phyloP scores from a whole-genome alignment of 164 flowering plant species.

The Pachysandra terminalis region DNA sequence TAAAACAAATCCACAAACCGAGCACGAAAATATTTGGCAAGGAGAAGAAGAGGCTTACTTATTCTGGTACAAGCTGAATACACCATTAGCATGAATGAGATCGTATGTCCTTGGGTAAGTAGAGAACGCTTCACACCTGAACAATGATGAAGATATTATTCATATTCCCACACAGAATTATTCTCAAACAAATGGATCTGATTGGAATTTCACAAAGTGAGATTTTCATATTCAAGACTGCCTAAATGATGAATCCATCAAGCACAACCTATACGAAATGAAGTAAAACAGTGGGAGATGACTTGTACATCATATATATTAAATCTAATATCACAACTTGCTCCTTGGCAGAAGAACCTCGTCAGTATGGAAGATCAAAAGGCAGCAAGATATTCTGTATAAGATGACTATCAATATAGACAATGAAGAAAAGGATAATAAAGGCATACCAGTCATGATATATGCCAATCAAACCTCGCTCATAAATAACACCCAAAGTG shows the following conservation, averaged over 20 bases:
- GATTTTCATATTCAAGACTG: background rate
- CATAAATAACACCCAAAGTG: slow-evolving; percentile 71
- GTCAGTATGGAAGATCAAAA: background rate
- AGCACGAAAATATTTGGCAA: background rate
- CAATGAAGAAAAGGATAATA: background rate
- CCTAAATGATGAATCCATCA: background rate
- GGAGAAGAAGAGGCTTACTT: slow-evolving; percentile 42
- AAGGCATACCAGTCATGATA: slow-evolving; percentile 83
- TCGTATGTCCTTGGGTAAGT: slow-evolving; percentile 89
- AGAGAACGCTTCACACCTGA: slow-evolving; percentile 94
- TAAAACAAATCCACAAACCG: background rate
- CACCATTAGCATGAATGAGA: slow-evolving; percentile 69
- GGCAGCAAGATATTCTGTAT: background rate
- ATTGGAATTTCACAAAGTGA: background rate
- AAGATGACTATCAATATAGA: background rate
- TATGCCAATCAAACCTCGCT: slow-evolving; percentile 81
- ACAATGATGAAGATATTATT: slow-evolving; percentile 6
- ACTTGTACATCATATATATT: background rate
- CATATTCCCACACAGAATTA: background rate
- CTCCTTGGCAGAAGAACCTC: background rate
- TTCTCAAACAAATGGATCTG: background rate
- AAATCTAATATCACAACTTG: background rate
- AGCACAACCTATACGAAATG: background rate
- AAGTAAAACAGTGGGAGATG: background rate
- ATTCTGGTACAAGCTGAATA: slow-evolving; percentile 68